Percentiles rank a stretch among this genome's conserved stretches.
These are phyloP conservation scores for Penicillium sp. DNA, from an alignment of 2,329 filamentous ascomycete genomes.

Conservation along the genomic window DNA sequence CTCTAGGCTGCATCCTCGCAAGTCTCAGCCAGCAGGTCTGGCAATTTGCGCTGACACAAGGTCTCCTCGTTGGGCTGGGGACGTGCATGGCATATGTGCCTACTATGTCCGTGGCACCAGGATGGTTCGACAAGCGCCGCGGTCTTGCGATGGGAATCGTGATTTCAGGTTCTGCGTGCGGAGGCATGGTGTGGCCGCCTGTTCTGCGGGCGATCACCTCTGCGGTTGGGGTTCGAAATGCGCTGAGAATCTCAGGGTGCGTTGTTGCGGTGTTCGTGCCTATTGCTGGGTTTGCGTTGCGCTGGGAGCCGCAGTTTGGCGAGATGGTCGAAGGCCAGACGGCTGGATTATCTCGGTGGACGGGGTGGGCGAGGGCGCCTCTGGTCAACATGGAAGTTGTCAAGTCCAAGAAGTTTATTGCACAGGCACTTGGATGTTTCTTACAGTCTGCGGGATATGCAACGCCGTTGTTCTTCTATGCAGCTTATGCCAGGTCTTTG, in stretches of 20 bases:
- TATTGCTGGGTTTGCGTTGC: slow-evolving; percentile 25
- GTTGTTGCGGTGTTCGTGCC: slow-evolving; percentile 33
- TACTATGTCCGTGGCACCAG: slow-evolving; percentile 41
- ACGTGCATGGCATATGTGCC: slow-evolving; percentile 43
- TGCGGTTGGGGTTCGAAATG: slow-evolving; percentile 40
- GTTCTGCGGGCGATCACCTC: slow-evolving; percentile 33
- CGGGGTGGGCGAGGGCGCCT: slow-evolving; percentile 28
- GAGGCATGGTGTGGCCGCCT: slow-evolving; percentile 43
- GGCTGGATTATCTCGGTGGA: slow-evolving; percentile 14
- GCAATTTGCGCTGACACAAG: slow-evolving; percentile 39
- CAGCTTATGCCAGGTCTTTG: slow-evolving; percentile 42
- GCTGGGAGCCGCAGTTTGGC: slow-evolving; percentile 34
- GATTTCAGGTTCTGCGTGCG: slow-evolving; percentile 41
- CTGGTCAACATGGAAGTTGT: slow-evolving; percentile 35
- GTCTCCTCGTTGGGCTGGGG: slow-evolving; percentile 41
- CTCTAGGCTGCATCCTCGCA: no score
- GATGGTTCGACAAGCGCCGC: slow-evolving; percentile 40
- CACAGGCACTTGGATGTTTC: slow-evolving; percentile 39
- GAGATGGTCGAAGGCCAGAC: slow-evolving; percentile 23
- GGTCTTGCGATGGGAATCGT: slow-evolving; percentile 45
- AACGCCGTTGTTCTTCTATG: slow-evolving; percentile 44
- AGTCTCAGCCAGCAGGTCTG: slow-evolving; percentile 21
- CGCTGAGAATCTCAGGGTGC: slow-evolving; percentile 35
- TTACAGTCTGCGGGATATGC: slow-evolving; percentile 44
- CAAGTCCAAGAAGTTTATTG: slow-evolving; percentile 34